Evolutionary conservation across 306 rosid species (phyloP), one percentile per base, ranked within the genome.

Genomic region (Fagus crenata): DNA sequence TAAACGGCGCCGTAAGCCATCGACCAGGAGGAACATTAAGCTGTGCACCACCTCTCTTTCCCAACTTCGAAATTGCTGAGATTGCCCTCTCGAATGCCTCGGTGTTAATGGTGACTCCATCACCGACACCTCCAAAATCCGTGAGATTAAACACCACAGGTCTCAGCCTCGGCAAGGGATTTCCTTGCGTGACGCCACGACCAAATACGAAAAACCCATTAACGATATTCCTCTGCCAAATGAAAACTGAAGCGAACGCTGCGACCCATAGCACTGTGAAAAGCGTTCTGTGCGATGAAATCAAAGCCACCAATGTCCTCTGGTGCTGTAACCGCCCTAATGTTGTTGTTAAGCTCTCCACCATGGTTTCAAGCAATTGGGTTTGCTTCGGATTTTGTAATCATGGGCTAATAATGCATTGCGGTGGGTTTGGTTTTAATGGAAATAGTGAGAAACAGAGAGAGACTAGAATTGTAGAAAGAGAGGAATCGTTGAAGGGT

Each of bases 1-100:
- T 95, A 73, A 95, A 95, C 0, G 99, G 99, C 11, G 93, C 99
- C 14, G 99, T 95, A 1, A 95, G 93, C 99, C 99, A 95, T 8
- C 92, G 93, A 4, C 99, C 99, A 3, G 97, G 86, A 9, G 99
- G 98, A 46, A 95, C 98, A 75, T 95, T 95, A n/a, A 95, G 86
- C 93, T 95, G 99, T 0, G 83, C 99, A 3, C 99, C 99, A 39
- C 99, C 98, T 78, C 71, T 86, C 83, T 81, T 89, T 55, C 96
- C 90, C 75, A 92, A 77, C 90, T 91, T 92, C 0, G 98, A 90
- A 58, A 92, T 87, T 2, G 96, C 96, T 67, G 87, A 75, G 81
- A 95, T 69, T 40, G 97, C 99, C 56, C 69, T 86, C 89, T 92
- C 98, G 69, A 95, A 95, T 0, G 99, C 97, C 61, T 83, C 79